Percentiles rank a stretch among this genome's conserved stretches.
phyloP scores from a whole-genome alignment of 306 rosid species.

The Cajanus cajan region DNA sequence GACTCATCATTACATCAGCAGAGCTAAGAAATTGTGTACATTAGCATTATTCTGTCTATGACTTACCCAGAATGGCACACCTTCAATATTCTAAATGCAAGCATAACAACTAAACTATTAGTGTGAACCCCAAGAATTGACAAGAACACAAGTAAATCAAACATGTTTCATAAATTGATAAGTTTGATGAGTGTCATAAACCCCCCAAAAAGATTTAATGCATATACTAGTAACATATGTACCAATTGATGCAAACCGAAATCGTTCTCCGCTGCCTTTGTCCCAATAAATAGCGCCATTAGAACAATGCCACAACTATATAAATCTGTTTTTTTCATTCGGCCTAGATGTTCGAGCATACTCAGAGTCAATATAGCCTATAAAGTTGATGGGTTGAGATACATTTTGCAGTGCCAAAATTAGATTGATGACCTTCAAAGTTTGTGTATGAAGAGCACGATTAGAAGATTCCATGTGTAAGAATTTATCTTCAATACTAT shows the following conservation, averaged over 20 bases:
- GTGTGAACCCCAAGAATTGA: neutral
- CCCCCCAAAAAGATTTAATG: neutral
- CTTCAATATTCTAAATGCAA: neutral
- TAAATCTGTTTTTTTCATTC: conserved; percentile 81
- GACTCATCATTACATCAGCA: neutral
- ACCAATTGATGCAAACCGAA: conserved; percentile 90
- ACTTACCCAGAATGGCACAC: neutral
- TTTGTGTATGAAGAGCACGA: too few relatives aligned
- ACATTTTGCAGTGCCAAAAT: conserved; percentile 81
- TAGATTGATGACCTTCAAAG: conserved; percentile 79
- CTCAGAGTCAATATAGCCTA: conserved; percentile 92
- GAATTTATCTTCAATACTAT: too few relatives aligned
- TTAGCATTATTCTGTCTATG: neutral
- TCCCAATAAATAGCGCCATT: conserved; percentile 83
- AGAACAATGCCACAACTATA: conserved; percentile 93
- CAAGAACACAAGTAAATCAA: too few relatives aligned
- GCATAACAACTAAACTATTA: neutral
- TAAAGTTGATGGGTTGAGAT: conserved; percentile 71
- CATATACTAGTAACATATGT: neutral
- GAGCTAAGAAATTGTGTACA: too few relatives aligned
- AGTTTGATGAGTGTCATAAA: neutral
- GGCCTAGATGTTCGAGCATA: conserved; percentile 84
- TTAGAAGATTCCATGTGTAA: too few relatives aligned
- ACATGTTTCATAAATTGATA: neutral
- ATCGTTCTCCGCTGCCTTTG: conserved; percentile 85